A percentile compares a stretch with the other conserved stretches of the same genome.
These are phyloP conservation scores for Neolentinus lepideus DNA, from an alignment of 1,284 basidiomycete species.

Conservation along the genomic window DNA sequence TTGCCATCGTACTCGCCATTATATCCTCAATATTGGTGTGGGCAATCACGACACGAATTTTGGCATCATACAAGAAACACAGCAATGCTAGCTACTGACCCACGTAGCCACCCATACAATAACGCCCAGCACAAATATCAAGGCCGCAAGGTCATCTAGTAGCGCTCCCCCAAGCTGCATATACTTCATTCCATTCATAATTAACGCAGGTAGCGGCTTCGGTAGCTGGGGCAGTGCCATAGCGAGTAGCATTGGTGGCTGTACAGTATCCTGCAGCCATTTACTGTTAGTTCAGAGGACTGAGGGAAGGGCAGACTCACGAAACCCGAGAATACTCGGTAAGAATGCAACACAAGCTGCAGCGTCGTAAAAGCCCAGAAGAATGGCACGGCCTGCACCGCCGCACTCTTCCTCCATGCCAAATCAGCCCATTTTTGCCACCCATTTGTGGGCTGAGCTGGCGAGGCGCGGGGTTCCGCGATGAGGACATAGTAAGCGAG, in stretches of 20 bases:
- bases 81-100: constrained; percentile 21
- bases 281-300: constrained; percentile 1
- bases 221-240: constrained; percentile 60
- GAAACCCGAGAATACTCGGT: constrained; percentile 59
- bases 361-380: constrained; percentile 73
- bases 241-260: constrained; percentile 50
- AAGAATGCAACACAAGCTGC: constrained; percentile 59
- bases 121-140: constrained; percentile 58
- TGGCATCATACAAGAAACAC: no score
- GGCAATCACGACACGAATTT: no score
- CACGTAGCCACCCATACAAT: constrained; percentile 49
- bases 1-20: neutral
- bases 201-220: constrained; percentile 49
- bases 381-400: constrained; percentile 61
- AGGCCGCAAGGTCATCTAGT: constrained; percentile 59
- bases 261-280: constrained; percentile 42
- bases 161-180: constrained; percentile 55
- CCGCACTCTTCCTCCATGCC: constrained; percentile 23
- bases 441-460: constrained; percentile 16
- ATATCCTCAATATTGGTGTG: no score
- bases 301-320: constrained; percentile 33
- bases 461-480: constrained; percentile 18
- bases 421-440: constrained; percentile 58
- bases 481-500: constrained; percentile 59
- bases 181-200: constrained; percentile 58